Percentiles rank a stretch among this genome's conserved stretches.
Conservation (phyloP, 108 stramenopile species). For the Cyclotella choctawhatcheeana region DNA sequence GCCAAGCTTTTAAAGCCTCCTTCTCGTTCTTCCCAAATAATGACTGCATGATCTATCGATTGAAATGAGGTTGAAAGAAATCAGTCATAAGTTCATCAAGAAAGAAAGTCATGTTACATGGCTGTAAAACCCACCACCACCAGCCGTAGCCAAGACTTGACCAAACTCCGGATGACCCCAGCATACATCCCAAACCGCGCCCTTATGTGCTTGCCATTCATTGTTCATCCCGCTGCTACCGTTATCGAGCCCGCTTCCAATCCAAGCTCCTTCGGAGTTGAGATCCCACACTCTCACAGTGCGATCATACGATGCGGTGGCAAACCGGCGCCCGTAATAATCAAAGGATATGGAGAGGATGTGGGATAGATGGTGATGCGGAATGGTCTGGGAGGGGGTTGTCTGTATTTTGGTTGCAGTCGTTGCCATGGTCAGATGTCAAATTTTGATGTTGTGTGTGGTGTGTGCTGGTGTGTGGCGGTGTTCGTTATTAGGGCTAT, state of each 20-base stretch:
- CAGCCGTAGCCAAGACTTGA: conserved; percentile 91
- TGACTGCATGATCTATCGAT: conserved; percentile 75
- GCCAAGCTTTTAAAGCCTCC: conserved; percentile 37
- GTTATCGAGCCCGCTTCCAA: neutral
- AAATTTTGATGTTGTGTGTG: no score
- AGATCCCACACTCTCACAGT: conserved; percentile 92
- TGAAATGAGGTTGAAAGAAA: neutral
- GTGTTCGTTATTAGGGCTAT: no score
- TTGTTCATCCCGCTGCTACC: conserved; percentile 42
- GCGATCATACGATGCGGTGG: conserved; percentile 89
- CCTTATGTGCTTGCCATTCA: conserved; percentile 88
- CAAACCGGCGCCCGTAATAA: conserved; percentile 94
- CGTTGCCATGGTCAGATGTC: neutral
- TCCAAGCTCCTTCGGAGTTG: conserved; percentile 64
- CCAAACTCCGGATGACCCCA: conserved; percentile 98
- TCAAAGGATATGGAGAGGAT: conserved; percentile 90
- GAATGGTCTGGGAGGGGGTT: conserved; percentile 48
- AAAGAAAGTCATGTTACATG: neutral
- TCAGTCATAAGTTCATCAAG: neutral
- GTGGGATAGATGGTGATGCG: conserved; percentile 75
- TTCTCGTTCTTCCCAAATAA: conserved; percentile 92
- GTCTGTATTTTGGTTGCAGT: conserved; percentile 15
- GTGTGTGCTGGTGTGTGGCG: no score
- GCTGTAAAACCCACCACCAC: conserved; percentile 45
- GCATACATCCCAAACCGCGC: conserved; percentile 78